Conservation (phyloP, 495 filamentous ascomycete species). For the Aspergillus incahuasiensis region DNA sequence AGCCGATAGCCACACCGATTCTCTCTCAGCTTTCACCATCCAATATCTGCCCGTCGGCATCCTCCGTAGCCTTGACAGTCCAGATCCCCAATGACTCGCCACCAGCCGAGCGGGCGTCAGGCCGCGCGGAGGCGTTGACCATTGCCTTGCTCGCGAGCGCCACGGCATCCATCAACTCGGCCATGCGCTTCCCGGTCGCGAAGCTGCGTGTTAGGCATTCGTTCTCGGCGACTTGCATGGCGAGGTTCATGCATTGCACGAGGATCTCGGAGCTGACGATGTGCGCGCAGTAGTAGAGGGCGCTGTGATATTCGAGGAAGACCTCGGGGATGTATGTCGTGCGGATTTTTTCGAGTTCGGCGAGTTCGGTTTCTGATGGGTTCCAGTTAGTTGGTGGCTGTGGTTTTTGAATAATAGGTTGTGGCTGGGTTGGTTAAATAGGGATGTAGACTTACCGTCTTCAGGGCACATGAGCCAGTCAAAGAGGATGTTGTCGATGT, state of each 20-base stretch:
- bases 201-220: conserved; percentile 64
- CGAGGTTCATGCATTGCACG: conserved; percentile 73
- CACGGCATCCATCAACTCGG: conserved; percentile 70
- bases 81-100: conserved; percentile 46
- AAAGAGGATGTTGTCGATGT: conserved; percentile 36
- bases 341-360: conserved; percentile 52
- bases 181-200: conserved; percentile 60
- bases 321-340: conserved; percentile 75
- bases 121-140: conserved; percentile 47
- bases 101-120: conserved; percentile 27
- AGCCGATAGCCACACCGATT: background rate
- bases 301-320: conserved; percentile 72
- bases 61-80: conserved; percentile 35
- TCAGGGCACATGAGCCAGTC: conserved; percentile 34
- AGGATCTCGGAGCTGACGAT: conserved; percentile 59
- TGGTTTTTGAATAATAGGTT: too few relatives aligned
- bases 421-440: too few relatives aligned
- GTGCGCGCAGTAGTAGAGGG: conserved; percentile 64
- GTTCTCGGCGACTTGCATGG: conserved; percentile 57
- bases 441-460: conserved; percentile 45
- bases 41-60: conserved; percentile 16
- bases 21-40: background rate
- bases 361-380: conserved; percentile 41
- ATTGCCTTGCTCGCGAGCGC: conserved; percentile 70
- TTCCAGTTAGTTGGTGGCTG: too few relatives aligned